These are phyloP conservation scores for Ceratocystis alfenasii DNA, from an alignment of 2,329 filamentous ascomycete genomes.

Conservation along the genomic window DNA sequence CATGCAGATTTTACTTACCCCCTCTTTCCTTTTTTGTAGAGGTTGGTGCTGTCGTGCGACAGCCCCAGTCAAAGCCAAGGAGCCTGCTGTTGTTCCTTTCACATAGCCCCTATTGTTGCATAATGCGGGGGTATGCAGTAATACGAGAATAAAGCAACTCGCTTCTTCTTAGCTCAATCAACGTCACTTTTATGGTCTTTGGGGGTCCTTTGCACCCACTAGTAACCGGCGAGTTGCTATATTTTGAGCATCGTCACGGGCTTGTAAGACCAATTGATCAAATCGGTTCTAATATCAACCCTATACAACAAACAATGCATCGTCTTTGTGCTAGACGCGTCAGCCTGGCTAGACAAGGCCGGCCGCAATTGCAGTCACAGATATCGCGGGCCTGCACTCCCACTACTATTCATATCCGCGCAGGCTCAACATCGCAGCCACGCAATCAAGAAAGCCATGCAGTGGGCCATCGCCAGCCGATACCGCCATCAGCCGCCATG, in stretches of 20 bases:
- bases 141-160: background rate
- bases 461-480: background rate
- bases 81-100: too few species aligned
- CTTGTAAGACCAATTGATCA: background rate
- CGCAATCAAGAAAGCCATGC: background rate
- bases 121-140: constrained; percentile 15
- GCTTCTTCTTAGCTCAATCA: background rate
- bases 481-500: background rate
- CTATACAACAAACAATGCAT: background rate
- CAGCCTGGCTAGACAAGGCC: background rate
- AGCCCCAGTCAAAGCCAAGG: too few species aligned
- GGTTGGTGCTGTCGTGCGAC: background rate
- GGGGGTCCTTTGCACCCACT: background rate
- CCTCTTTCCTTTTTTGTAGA: constrained; percentile 4
- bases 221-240: background rate
- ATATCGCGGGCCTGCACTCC: background rate
- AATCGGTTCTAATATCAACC: background rate
- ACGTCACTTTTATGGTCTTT: background rate
- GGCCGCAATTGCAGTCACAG: background rate
- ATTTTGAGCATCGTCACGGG: too few species aligned
- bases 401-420: background rate
- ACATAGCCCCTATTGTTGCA: constrained; percentile 12
- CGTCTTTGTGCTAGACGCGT: background rate
- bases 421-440: background rate
- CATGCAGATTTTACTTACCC: background rate